These are phyloP conservation scores for Monosporozyma yasuniensis DNA, from an alignment of 805 yeast genomes.

Conservation along the genomic window DNA sequence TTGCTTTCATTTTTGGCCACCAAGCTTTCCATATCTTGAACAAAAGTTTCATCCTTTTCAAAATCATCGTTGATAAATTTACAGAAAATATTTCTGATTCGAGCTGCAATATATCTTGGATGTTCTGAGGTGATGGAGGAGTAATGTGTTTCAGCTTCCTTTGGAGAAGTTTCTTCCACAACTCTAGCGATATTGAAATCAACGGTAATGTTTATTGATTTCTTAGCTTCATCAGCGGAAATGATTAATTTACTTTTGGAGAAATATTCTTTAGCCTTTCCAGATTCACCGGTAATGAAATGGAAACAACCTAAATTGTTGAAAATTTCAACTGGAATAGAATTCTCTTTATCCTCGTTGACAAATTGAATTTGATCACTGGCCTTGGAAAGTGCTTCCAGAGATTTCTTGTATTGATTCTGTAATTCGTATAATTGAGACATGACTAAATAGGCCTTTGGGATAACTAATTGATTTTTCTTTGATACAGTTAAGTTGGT, in stretches of 20 bases:
- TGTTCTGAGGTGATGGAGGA: constrained; percentile 44
- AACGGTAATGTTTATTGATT: constrained; percentile 36
- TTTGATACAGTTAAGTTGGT: constrained; percentile 49
- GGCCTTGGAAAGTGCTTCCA: constrained; percentile 53
- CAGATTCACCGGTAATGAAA: constrained; percentile 52
- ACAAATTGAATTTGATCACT: constrained; percentile 37
- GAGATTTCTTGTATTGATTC: constrained; percentile 54
- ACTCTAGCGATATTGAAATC: constrained; percentile 73
- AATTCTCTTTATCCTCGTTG: constrained; percentile 24
- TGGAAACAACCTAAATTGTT: constrained; percentile 83
- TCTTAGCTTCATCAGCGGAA: constrained; percentile 21
- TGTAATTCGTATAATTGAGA: constrained; percentile 61
- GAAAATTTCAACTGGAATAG: constrained; percentile 46
- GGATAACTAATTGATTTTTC: constrained; percentile 46
- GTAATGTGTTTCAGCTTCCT: constrained; percentile 35
- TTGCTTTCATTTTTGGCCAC: constrained; percentile 48
- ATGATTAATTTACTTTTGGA: constrained; percentile 34
- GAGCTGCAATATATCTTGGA: constrained; percentile 70
- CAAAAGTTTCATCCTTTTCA: constrained; percentile 5
- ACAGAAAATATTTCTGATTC: constrained; percentile 58
- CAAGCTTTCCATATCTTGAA: constrained; percentile 44
- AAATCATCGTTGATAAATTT: constrained; percentile 39
- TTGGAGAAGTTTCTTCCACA: constrained; percentile 38
- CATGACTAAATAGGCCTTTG: constrained; percentile 59
- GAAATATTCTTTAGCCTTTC: constrained; percentile 50